These are phyloP conservation scores for Boletus pseudopeckii DNA, from an alignment of 768 basidiomycete species.

Conservation along the genomic window DNA sequence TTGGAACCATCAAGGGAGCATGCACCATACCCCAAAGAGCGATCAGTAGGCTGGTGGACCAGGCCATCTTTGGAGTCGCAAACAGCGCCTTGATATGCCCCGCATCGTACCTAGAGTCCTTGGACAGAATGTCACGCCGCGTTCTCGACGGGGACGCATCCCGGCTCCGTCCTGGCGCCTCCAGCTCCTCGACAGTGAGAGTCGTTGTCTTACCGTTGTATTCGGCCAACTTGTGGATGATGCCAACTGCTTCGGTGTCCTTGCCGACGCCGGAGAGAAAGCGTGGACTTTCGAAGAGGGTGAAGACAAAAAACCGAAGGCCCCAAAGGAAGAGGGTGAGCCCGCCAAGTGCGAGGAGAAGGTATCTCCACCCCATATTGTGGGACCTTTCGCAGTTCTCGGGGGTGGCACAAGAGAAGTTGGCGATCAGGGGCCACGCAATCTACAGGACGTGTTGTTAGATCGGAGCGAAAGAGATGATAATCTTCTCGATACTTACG, in stretches of 20 bases:
- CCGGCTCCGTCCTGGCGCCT: constrained; percentile 26
- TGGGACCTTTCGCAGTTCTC: constrained; percentile 37
- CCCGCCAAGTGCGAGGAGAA: constrained; percentile 51
- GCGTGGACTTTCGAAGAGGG: constrained; percentile 54
- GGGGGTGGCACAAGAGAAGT: constrained; percentile 45
- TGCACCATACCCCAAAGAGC: constrained; percentile 40
- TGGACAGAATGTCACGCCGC: constrained; percentile 33
- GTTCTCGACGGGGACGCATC: constrained; percentile 9
- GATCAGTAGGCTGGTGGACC: constrained; percentile 61
- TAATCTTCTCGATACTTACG: constrained; percentile 23
- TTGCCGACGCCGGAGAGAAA: constrained; percentile 53
- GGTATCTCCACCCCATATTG: constrained; percentile 67
- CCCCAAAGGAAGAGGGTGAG: constrained; percentile 52
- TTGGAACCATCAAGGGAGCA: neutral
- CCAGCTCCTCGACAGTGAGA: constrained; percentile 45
- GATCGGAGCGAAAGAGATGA: neutral
- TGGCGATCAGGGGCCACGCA: constrained; percentile 58
- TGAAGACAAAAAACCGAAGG: constrained; percentile 51
- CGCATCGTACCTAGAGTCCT: constrained; percentile 37
- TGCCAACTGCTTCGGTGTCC: constrained; percentile 48
- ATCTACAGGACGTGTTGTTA: constrained; percentile 32
- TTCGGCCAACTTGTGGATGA: constrained; percentile 46
- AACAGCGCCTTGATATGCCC: constrained; percentile 60
- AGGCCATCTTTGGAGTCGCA: constrained; percentile 58
- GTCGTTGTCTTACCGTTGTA: constrained; percentile 45